A percentile compares a stretch with the other conserved stretches of the same genome.
These are phyloP conservation scores for Coprinopsis cinerea DNA, from an alignment of 768 basidiomycete species.

Conservation along the genomic window DNA sequence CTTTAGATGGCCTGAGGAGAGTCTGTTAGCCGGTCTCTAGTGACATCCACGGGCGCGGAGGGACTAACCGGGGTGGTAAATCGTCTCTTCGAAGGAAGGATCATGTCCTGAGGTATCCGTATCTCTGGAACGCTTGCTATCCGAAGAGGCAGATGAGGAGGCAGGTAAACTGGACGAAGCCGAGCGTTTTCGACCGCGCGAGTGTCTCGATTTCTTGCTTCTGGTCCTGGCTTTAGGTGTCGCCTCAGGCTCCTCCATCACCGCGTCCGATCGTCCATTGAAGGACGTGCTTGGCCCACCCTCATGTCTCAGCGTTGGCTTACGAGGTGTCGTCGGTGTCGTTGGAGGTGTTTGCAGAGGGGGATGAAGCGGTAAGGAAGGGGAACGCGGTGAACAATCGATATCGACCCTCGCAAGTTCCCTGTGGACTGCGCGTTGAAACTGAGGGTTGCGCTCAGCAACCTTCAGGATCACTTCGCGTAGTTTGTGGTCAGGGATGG, in stretches of 20 bases:
- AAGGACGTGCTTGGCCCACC: no score
- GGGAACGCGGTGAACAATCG: no score
- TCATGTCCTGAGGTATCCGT: conserved; percentile 5
- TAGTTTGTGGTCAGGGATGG: conserved; percentile 31
- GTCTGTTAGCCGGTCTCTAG: no score
- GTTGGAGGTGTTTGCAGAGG: neutral
- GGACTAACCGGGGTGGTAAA: no score
- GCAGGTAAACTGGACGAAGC: no score
- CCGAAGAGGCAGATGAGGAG: no score
- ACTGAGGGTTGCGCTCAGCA: conserved; percentile 26
- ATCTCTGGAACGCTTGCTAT: neutral
- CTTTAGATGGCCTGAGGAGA: conserved; percentile 27
- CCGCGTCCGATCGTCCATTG: no score
- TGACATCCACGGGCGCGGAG: no score
- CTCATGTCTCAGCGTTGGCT: no score
- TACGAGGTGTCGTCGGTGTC: neutral
- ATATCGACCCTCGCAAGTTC: conserved; percentile 24
- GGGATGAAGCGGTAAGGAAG: neutral
- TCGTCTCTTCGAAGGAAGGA: no score
- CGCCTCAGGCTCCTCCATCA: neutral
- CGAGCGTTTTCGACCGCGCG: neutral
- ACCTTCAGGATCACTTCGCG: conserved; percentile 35
- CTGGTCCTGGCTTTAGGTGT: neutral
- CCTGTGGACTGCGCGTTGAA: conserved; percentile 33
- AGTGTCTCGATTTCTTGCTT: neutral